Evolutionary conservation across 164 flowering plant species (phyloP).

Genomic region (grape (Vitis vinifera)): DNA sequence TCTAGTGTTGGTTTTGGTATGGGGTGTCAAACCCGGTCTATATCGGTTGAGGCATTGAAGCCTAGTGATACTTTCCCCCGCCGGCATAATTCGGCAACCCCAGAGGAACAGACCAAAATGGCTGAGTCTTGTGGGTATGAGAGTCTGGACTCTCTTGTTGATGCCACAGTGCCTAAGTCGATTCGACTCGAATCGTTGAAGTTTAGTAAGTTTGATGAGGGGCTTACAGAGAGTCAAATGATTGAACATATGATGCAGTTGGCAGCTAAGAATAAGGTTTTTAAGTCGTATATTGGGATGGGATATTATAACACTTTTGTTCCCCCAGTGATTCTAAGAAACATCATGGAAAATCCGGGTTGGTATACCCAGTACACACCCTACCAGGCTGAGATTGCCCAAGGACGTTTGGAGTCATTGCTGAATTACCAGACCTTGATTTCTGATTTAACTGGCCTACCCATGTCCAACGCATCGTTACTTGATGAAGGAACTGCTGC

Average conservation of each 20-base stretch:
- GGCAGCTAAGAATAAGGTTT: conserved; percentile 76
- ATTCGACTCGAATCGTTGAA: conserved; percentile 67
- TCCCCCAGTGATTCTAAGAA: conserved; percentile 84
- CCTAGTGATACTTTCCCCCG: conserved; percentile 92
- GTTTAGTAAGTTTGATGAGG: conserved; percentile 73
- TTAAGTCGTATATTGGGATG: conserved; percentile 93
- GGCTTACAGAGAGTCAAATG: conserved; percentile 93
- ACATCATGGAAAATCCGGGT: conserved; percentile 96
- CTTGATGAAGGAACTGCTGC: conserved; percentile 98
- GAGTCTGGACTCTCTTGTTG: conserved; percentile 65
- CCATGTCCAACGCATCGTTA: conserved; percentile 97
- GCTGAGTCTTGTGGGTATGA: conserved; percentile 62
- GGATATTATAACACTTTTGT: conserved; percentile 89
- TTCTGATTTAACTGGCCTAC: conserved; percentile 88
- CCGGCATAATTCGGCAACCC: conserved; percentile 94
- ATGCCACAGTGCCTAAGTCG: conserved; percentile 92
- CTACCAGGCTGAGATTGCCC: conserved; percentile 96
- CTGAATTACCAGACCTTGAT: conserved; percentile 89
- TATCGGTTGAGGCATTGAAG: conserved; percentile 74
- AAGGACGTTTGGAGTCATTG: conserved; percentile 88
- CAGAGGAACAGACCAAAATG: conserved; percentile 81
- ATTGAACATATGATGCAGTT: conserved; percentile 70
- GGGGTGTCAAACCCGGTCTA: conserved; percentile 47
- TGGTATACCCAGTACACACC: conserved; percentile 99
- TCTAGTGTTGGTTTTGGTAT: conserved; percentile 16